These are phyloP conservation scores for Rhizophagus prolifer DNA, from an alignment of 192 early-diverging fungal species.

Conservation along the genomic window DNA sequence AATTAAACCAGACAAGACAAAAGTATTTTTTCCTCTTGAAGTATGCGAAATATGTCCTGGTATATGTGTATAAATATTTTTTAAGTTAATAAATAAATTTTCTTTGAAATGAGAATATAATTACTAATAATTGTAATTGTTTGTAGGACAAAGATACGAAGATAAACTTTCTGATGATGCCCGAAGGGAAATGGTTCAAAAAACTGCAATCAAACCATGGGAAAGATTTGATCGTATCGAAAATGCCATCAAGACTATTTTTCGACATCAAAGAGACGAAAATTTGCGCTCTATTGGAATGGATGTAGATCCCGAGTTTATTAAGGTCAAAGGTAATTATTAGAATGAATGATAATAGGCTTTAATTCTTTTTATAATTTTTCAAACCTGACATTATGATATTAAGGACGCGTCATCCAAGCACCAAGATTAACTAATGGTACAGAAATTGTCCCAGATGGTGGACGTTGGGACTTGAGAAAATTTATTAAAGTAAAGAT, in stretches of 20 bases:
- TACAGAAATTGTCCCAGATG: constrained; percentile 49
- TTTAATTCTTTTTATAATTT: constrained; percentile 57
- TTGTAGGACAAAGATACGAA: constrained; percentile 7
- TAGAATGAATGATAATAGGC: constrained; percentile 54
- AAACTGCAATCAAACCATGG: not conserved
- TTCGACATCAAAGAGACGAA: constrained; percentile 60
- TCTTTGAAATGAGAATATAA: too few relatives aligned
- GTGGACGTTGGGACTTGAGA: constrained; percentile 85
- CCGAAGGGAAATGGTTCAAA: not conserved
- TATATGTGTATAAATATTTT: not conserved
- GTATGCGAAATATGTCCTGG: constrained; percentile 65
- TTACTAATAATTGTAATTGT: not conserved
- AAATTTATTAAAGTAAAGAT: constrained; percentile 62
- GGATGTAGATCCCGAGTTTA: constrained; percentile 46
- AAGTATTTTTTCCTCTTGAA: constrained; percentile 79
- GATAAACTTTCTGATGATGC: not conserved
- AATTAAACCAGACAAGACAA: constrained; percentile 41
- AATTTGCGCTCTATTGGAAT: constrained; percentile 67
- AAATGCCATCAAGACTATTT: constrained; percentile 73
- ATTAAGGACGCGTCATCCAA: constrained; percentile 64
- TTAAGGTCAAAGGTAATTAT: constrained; percentile 59
- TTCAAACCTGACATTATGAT: not conserved
- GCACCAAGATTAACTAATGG: constrained; percentile 61
- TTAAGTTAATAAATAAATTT: too few relatives aligned
- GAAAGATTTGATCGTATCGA: constrained; percentile 48